A percentile compares a stretch with the other conserved stretches of the same genome.
phyloP scores from a whole-genome alignment of 2,329 filamentous ascomycete genomes.

The Cyphellophora europaea region DNA sequence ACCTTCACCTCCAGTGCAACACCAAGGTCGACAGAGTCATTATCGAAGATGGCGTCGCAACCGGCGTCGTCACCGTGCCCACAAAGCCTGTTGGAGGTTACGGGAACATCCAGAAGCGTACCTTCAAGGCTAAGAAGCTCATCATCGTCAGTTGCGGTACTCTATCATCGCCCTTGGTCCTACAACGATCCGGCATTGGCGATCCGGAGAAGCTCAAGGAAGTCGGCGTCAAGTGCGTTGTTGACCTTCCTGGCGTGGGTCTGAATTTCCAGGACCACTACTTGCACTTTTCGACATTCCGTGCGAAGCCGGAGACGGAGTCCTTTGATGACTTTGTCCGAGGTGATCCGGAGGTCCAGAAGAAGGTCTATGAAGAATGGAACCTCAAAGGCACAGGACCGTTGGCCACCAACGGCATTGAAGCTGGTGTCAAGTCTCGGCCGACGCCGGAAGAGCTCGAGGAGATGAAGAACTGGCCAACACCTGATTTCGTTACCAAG shows the following conservation, averaged over 20 bases:
- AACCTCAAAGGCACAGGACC: slow-evolving; percentile 70
- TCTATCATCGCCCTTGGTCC: slow-evolving; percentile 62
- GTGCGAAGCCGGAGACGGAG: slow-evolving; percentile 66
- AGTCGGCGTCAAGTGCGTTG: slow-evolving; percentile 58
- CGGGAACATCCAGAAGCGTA: slow-evolving; percentile 40
- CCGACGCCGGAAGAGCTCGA: slow-evolving; percentile 59
- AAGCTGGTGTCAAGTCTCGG: slow-evolving; percentile 69
- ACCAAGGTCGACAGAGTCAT: slow-evolving; percentile 72
- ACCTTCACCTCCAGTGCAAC: slow-evolving; percentile 64
- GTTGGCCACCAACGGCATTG: slow-evolving; percentile 68
- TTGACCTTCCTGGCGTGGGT: slow-evolving; percentile 64
- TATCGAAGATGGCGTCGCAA: slow-evolving; percentile 61
- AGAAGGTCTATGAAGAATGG: slow-evolving; percentile 68
- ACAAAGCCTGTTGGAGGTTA: slow-evolving; percentile 58
- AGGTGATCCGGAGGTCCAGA: slow-evolving; percentile 63
- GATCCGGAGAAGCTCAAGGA: slow-evolving; percentile 62
- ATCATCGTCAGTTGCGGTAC: slow-evolving; percentile 66
- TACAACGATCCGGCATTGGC: slow-evolving; percentile 66
- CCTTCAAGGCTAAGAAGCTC: slow-evolving; percentile 62
- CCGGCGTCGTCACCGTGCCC: slow-evolving; percentile 60
- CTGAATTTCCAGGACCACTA: slow-evolving; percentile 72
- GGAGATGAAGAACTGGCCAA: slow-evolving; percentile 64
- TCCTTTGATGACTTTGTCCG: slow-evolving; percentile 73
- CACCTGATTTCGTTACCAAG: slow-evolving; percentile 53
- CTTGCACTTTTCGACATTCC: slow-evolving; percentile 60